These are phyloP conservation scores for Coniella vitis DNA, from an alignment of 2,329 filamentous ascomycete species.

Conservation along the genomic window DNA sequence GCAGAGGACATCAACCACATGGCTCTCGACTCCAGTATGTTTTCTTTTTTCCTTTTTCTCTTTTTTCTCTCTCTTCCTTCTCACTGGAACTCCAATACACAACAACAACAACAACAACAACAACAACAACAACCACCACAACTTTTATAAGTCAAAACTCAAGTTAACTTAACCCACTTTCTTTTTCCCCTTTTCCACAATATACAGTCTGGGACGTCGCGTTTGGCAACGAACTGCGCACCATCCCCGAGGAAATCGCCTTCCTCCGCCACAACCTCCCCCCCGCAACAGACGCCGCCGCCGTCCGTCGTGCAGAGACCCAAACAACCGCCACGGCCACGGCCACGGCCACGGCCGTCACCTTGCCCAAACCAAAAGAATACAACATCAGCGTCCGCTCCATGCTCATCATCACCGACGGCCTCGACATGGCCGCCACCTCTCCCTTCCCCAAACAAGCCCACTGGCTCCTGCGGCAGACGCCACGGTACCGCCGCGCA, in stretches of 20 bases:
- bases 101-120: background rate
- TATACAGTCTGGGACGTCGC: constrained; percentile 8
- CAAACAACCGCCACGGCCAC: background rate
- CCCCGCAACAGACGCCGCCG: too few relatives aligned
- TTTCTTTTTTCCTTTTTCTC: background rate
- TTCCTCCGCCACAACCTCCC: background rate
- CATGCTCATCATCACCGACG: constrained; percentile 5
- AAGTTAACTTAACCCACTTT: too few relatives aligned
- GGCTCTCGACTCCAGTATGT: constrained; percentile 11
- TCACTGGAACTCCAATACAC: background rate
- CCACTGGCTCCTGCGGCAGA: constrained; percentile 1
- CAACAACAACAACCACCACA: background rate
- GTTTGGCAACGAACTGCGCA: constrained; percentile 5
- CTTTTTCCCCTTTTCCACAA: too few relatives aligned
- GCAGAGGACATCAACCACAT: constrained; percentile 9
- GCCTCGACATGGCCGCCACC: constrained; percentile 1
- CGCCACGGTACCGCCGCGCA: constrained; percentile 6
- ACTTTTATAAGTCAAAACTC: too few relatives aligned
- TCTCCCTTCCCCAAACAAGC: constrained; percentile 3
- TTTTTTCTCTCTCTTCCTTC: background rate
- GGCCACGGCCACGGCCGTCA: background rate
- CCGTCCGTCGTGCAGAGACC: too few relatives aligned
- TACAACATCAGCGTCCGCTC: constrained; percentile 3
- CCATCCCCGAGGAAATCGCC: background rate
- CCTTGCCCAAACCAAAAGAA: constrained; percentile 3